Conservation (phyloP, 2,329 filamentous ascomycete genomes). For the Aaosphaeria pasadenensis region DNA sequence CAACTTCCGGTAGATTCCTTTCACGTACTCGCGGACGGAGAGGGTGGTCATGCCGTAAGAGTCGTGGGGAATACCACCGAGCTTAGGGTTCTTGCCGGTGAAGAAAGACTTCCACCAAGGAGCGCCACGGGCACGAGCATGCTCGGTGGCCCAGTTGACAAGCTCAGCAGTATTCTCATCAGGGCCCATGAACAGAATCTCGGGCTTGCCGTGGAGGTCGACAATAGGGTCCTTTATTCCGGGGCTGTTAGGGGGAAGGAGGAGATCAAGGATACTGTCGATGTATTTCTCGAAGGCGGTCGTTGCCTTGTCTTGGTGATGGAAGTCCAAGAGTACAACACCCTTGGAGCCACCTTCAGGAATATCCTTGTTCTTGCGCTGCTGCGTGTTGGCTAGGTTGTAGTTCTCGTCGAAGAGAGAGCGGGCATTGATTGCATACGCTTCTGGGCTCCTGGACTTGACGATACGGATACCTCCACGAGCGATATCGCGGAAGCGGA, state of each 20-base stretch:
- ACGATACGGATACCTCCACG: constrained; percentile 97
- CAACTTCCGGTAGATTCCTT: constrained; percentile 95
- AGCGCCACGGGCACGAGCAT: constrained; percentile 80
- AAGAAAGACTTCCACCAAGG: constrained; percentile 99
- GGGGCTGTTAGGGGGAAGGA: constrained; percentile 83
- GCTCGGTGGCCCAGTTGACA: constrained; percentile 97
- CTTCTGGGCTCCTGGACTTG: constrained; percentile 94
- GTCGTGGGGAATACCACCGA: constrained; percentile 96
- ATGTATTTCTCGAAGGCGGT: constrained; percentile 99
- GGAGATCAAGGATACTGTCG: constrained; percentile 93
- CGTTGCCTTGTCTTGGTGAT: constrained; percentile 87
- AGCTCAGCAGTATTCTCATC: constrained; percentile 98
- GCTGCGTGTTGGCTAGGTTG: constrained; percentile 94
- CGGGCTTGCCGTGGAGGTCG: constrained; percentile 88
- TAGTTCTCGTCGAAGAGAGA: constrained; percentile 99
- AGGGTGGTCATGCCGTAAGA: constrained; percentile 96
- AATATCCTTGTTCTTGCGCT: constrained; percentile 99
- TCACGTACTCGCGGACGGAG: constrained; percentile 92
- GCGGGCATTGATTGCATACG: constrained; percentile 92
- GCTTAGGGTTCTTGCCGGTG: constrained; percentile 93
- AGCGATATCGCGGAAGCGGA: constrained; percentile 95
- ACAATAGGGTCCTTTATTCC: constrained; percentile 99
- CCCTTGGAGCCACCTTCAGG: constrained; percentile 98
- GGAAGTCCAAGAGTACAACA: constrained; percentile 88
- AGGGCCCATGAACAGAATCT: constrained; percentile 97